Percentiles rank a stretch among this genome's conserved stretches.
phyloP scores from a whole-genome alignment of 73 alveolate species.

The Symbiodinium natans region DNA sequence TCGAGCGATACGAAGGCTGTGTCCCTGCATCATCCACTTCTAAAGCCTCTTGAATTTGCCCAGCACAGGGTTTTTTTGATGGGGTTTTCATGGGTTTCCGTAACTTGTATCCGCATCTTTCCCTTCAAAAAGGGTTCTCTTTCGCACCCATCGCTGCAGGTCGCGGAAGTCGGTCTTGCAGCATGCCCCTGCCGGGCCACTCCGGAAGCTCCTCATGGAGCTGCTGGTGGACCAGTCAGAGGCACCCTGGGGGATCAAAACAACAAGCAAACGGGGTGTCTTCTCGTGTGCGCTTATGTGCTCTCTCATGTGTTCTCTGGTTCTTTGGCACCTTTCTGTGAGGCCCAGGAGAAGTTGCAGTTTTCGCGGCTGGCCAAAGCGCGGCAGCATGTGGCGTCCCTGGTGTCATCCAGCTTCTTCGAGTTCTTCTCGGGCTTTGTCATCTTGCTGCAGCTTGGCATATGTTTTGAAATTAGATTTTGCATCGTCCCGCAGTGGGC shows the following conservation, averaged over 20 bases:
- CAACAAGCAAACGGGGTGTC: no score
- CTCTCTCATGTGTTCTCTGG: no score
- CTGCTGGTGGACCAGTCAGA: background rate
- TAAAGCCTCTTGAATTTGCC: background rate
- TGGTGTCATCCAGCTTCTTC: conserved; percentile 15
- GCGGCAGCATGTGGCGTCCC: background rate
- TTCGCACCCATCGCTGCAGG: conserved; percentile 15
- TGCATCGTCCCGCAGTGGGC: no score
- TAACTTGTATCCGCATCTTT: no score
- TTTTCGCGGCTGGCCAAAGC: background rate
- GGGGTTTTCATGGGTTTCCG: background rate
- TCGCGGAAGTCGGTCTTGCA: conserved; percentile 43
- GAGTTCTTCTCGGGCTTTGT: conserved; percentile 33
- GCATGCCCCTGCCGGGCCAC: conserved; percentile 81
- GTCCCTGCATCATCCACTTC: background rate
- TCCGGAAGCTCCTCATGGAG: conserved; percentile 60
- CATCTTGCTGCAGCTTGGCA: conserved; percentile 36
- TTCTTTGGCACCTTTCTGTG: background rate
- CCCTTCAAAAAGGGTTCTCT: no score
- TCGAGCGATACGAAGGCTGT: background rate
- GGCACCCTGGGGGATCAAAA: no score
- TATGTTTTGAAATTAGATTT: no score
- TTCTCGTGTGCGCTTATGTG: no score
- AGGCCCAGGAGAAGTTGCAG: background rate
- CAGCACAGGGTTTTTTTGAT: background rate